Percentiles rank a stretch among this genome's conserved stretches.
These are phyloP conservation scores for Kazachstania sp. DNA, from an alignment of 1,139 yeast genomes.

Conservation along the genomic window DNA sequence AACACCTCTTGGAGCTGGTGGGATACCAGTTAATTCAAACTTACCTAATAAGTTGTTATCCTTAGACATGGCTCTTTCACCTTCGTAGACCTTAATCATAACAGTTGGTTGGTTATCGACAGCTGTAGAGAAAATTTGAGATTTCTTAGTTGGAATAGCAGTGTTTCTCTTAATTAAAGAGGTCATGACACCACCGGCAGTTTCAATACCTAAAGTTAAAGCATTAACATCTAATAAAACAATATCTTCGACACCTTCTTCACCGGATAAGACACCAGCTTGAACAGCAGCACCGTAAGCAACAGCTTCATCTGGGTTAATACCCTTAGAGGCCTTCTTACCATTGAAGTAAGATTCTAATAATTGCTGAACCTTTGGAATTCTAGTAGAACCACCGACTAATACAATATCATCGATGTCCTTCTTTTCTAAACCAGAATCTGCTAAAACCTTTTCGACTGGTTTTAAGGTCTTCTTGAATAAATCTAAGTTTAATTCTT, in stretches of 20 bases:
- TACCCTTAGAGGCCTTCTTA: slow-evolving; percentile 90
- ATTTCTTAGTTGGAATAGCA: slow-evolving; percentile 90
- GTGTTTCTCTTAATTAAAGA: slow-evolving; percentile 93
- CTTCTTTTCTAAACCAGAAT: slow-evolving; percentile 70
- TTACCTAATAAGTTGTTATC: slow-evolving; percentile 92
- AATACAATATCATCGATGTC: slow-evolving; percentile 87
- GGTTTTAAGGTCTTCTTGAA: slow-evolving; percentile 89
- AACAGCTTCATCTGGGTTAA: slow-evolving; percentile 96
- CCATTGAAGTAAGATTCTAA: slow-evolving; percentile 83
- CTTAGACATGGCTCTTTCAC: slow-evolving; percentile 93
- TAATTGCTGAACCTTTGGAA: slow-evolving; percentile 88
- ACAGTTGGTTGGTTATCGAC: slow-evolving; percentile 96
- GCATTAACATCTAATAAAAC: slow-evolving; percentile 86
- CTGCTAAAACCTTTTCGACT: no score
- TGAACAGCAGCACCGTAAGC: slow-evolving; percentile 97
- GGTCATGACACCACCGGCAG: slow-evolving; percentile 97
- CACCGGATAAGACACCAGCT: slow-evolving; percentile 93
- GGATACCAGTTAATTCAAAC: slow-evolving; percentile 88
- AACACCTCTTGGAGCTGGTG: slow-evolving; percentile 97
- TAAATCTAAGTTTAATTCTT: slow-evolving; percentile 78
- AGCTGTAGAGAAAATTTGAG: slow-evolving; percentile 92
- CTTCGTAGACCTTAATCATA: slow-evolving; percentile 88
- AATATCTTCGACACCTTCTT: slow-evolving; percentile 62
- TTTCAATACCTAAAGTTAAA: slow-evolving; percentile 90
- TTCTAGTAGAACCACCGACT: no score